phyloP scores from a whole-genome alignment of 2,329 filamentous ascomycete species.

The Emergomyces pasteurianus region DNA sequence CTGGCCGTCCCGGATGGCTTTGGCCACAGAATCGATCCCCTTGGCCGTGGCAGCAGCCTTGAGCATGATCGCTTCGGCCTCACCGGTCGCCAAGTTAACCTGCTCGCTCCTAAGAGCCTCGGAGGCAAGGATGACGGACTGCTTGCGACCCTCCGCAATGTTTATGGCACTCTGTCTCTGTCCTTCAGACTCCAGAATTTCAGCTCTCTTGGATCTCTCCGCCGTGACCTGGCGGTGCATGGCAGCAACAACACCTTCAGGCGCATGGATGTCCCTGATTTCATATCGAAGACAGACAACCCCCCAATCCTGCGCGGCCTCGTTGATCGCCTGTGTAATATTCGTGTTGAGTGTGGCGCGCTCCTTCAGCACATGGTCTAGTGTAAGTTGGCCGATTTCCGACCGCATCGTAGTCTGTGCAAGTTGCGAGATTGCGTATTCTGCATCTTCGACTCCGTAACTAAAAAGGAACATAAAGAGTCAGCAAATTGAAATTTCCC shows the following conservation, averaged over 20 bases:
- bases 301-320: conserved; percentile 93
- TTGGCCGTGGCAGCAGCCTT: conserved; percentile 75
- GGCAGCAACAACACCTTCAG: conserved; percentile 81
- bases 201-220: conserved; percentile 91
- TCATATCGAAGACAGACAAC: conserved; percentile 94
- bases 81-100: conserved; percentile 85
- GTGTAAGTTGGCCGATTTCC: conserved; percentile 89
- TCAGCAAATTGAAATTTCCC: not conserved
- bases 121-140: conserved; percentile 89
- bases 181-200: conserved; percentile 94
- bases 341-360: conserved; percentile 92
- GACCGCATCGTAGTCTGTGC: conserved; percentile 98
- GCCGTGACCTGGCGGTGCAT: conserved; percentile 98
- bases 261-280: conserved; percentile 95
- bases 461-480: conserved; percentile 33
- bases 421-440: conserved; percentile 96
- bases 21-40: conserved; percentile 78
- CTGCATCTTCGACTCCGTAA: conserved; percentile 95
- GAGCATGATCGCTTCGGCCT: conserved; percentile 83
- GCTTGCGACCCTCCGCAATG: conserved; percentile 94
- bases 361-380: conserved; percentile 97
- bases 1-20: conserved; percentile 60
- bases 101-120: conserved; percentile 82
- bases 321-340: conserved; percentile 98
- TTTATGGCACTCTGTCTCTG: conserved; percentile 97